A percentile compares a stretch with the other conserved stretches of the same genome.
Evolutionary conservation across 2,329 filamentous ascomycete genomes (phyloP).

Genomic region (Kalaharituber pfeilii): DNA sequence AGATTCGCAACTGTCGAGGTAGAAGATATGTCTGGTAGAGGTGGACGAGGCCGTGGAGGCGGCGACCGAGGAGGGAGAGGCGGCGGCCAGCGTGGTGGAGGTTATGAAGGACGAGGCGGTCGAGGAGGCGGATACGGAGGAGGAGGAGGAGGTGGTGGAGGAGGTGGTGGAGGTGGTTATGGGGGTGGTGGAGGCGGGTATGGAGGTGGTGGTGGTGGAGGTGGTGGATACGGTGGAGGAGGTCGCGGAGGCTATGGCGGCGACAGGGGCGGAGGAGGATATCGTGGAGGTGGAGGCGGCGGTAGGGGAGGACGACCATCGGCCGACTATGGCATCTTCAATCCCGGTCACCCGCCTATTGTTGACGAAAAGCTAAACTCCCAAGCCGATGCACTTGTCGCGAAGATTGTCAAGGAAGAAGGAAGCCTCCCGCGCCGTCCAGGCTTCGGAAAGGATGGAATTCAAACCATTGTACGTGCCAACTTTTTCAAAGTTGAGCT

Average conservation of each 20-base stretch:
- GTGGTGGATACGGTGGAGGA: constrained; percentile 18
- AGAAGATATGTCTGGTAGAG: constrained; percentile 11
- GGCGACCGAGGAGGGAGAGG: constrained; percentile 22
- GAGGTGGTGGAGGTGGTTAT: constrained; percentile 17
- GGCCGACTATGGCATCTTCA: constrained; percentile 8
- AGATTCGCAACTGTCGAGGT: constrained; percentile 19
- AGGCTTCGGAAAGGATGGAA: constrained; percentile 28
- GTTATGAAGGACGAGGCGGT: constrained; percentile 16
- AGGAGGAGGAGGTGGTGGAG: constrained; percentile 15
- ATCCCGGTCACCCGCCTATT: constrained; percentile 5
- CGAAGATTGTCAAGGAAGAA: constrained; percentile 9
- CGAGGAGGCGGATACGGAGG: constrained; percentile 9
- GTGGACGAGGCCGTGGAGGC: constrained; percentile 22
- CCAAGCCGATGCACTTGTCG: constrained; percentile 4
- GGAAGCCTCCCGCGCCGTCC: constrained; percentile 25
- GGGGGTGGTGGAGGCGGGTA: constrained; percentile 13
- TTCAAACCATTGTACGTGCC: constrained; percentile 27
- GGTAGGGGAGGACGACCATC: background rate
- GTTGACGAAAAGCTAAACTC: constrained; percentile 1
- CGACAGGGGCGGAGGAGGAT: constrained; percentile 20
- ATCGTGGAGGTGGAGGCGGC: constrained; percentile 8
- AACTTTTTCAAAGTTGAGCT: constrained; percentile 30
- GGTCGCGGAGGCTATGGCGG: constrained; percentile 18
- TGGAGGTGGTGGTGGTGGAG: constrained; percentile 14
- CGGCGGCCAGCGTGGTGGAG: constrained; percentile 18